Evolutionary conservation across 2,329 filamentous ascomycete species (phyloP).

Genomic region (Colletotrichum echinochloae): DNA sequence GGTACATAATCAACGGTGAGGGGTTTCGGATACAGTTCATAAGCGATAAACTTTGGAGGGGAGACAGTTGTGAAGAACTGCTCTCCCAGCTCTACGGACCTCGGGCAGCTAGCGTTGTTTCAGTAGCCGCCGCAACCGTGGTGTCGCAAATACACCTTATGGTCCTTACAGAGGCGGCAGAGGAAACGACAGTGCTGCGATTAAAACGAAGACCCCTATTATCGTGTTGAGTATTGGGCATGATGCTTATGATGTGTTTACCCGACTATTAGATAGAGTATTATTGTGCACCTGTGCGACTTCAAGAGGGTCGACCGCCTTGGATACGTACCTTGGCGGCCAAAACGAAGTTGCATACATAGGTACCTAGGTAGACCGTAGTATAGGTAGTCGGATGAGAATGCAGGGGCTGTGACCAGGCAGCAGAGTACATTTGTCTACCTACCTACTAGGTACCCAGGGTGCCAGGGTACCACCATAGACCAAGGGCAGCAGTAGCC

Average conservation of each 20-base stretch:
- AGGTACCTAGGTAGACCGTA: too few species aligned
- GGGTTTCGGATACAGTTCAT: background rate
- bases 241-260: too few species aligned
- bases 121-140: background rate
- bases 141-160: background rate
- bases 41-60: too few species aligned
- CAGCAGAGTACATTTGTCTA: background rate
- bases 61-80: background rate
- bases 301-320: too few species aligned
- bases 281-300: too few species aligned
- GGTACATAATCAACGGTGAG: background rate
- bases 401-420: background rate
- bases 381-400: background rate
- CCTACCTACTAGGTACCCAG: background rate
- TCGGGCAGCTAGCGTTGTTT: background rate
- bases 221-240: too few species aligned
- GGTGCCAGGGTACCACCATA: background rate
- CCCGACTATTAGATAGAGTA: too few species aligned
- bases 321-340: too few species aligned
- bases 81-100: background rate
- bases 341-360: background rate
- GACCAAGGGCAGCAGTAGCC: background rate
- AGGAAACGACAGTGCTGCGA: background rate
- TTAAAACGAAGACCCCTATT: too few species aligned
- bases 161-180: too few species aligned